Percentiles rank a stretch among this genome's conserved stretches.
Evolutionary conservation across 805 yeast species (phyloP).

Genomic region (Candida maesae): DNA sequence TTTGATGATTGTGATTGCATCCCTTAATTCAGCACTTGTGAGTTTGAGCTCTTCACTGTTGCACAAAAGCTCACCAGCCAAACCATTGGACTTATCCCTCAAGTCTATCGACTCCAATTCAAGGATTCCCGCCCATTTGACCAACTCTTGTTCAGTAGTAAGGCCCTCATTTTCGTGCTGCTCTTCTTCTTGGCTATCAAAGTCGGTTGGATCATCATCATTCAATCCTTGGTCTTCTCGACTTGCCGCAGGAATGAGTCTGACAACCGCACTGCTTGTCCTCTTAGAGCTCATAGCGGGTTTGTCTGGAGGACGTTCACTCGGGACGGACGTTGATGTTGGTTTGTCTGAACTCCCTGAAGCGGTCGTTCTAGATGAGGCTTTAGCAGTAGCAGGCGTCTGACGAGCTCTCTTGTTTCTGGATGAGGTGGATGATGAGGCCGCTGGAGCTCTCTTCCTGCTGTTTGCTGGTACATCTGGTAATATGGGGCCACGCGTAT

Average conservation of each 20-base stretch:
- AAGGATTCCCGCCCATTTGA: constrained; percentile 47
- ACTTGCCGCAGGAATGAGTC: neutral
- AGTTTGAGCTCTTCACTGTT: constrained; percentile 11
- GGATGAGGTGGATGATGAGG: too few species aligned
- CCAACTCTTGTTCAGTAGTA: constrained; percentile 31
- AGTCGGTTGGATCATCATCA: constrained; percentile 4
- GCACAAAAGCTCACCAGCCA: constrained; percentile 15
- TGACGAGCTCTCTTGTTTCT: too few species aligned
- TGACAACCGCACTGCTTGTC: too few species aligned
- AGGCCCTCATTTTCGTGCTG: constrained; percentile 22
- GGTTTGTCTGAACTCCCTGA: too few species aligned
- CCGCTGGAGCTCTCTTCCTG: too few species aligned
- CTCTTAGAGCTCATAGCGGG: too few species aligned
- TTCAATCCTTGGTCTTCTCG: neutral
- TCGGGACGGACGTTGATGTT: too few species aligned
- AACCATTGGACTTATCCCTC: constrained; percentile 28
- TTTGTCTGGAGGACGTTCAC: too few species aligned
- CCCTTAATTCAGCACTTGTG: constrained; percentile 4
- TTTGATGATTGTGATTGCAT: neutral
- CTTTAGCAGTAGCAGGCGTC: too few species aligned
- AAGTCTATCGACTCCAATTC: constrained; percentile 47
- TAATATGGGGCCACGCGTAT: too few species aligned
- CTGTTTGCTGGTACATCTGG: too few species aligned
- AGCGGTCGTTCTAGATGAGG: too few species aligned
- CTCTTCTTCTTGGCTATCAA: constrained; percentile 5